Evolutionary conservation across 371 early-diverging fungal species (phyloP).

Genomic region (Saksenaea vasiformis): DNA sequence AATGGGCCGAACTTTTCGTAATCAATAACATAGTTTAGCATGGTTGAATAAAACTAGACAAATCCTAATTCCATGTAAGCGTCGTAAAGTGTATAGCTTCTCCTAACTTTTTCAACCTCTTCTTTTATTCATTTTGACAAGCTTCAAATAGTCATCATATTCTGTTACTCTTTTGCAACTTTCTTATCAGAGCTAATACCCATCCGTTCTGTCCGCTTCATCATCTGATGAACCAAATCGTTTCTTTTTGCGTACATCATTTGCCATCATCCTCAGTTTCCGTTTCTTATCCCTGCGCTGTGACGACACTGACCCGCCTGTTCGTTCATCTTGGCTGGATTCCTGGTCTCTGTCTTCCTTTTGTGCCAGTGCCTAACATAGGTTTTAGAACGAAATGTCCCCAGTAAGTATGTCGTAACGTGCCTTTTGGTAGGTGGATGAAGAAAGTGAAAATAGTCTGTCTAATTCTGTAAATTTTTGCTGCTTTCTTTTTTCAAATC

Average conservation of each 20-base stretch:
- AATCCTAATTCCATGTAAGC: no score
- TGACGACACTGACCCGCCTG: conserved; percentile 14
- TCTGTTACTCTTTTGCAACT: not conserved
- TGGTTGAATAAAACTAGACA: no score
- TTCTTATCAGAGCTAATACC: not conserved
- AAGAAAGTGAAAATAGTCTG: conserved; percentile 64
- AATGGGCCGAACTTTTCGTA: no score
- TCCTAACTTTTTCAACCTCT: no score
- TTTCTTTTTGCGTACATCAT: conserved; percentile 33
- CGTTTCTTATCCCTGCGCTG: conserved; percentile 43
- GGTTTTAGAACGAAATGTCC: not conserved
- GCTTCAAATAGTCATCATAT: not conserved
- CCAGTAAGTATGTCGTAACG: not conserved
- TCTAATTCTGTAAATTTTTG: conserved; percentile 64
- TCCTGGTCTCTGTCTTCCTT: conserved; percentile 60
- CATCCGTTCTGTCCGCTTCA: not conserved
- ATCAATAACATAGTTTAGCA: no score
- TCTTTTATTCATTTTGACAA: not conserved
- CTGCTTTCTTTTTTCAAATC: conserved; percentile 55
- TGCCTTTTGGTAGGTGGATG: conserved; percentile 68
- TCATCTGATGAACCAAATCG: conserved; percentile 17
- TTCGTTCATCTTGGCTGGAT: conserved; percentile 58
- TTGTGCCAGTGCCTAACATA: conserved; percentile 51
- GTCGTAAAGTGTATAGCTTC: no score
- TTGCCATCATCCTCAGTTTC: conserved; percentile 23